Evolutionary conservation across 768 basidiomycete species (phyloP), one percentile per base, ranked within the genome.

Genomic region (Daedaleopsis nitida): DNA sequence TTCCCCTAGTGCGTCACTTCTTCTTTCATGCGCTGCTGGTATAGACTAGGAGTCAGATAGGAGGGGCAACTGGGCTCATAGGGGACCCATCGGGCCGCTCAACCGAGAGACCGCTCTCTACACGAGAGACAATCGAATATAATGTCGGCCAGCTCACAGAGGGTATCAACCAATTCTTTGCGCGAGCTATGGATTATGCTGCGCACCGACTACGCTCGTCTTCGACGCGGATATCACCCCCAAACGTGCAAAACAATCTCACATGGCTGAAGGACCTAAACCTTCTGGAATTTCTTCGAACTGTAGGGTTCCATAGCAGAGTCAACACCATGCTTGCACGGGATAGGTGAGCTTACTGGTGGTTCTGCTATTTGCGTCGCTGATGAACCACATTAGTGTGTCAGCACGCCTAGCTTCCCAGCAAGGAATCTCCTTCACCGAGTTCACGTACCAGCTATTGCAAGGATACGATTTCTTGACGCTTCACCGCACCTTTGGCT

Each of bases 391-490:
- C 35, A 35, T 10, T 62, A 97, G 96, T 66, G 95, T 97, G 39
- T 88, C 88, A 60, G 83, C 85, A 32, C 89, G 96, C 27, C 80
- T 98, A 56, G 77, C 79, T 7, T 86, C 92, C 0, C 86, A 89
- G 63, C 84, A 87, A 67, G 96, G 96, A 48, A 88, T 98, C 62
- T 97, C 96, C n/a, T 99, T 96, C 77, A 94, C 96, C 19, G 97
- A 99, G 72, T 98, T 99, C 76, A 87, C 92, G 4, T 99, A 99
- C 73, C 97, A 99, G 70, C 85, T 99, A 23, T 82, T 99, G 27
- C 97, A 99, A 76, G 97, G 94, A 12, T 92, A 95, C 75, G 97
- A 99, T 75, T 99, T 97, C 75, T 83, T 89, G 65, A 79, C 87
- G 66, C 81, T 99, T 10, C 77, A 90, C 71, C 79, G 80, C 64